A percentile compares a stretch with the other conserved stretches of the same genome.
These are phyloP conservation scores for Ananas comosus DNA, from an alignment of 176 grass and related monocot species.

Conservation along the genomic window DNA sequence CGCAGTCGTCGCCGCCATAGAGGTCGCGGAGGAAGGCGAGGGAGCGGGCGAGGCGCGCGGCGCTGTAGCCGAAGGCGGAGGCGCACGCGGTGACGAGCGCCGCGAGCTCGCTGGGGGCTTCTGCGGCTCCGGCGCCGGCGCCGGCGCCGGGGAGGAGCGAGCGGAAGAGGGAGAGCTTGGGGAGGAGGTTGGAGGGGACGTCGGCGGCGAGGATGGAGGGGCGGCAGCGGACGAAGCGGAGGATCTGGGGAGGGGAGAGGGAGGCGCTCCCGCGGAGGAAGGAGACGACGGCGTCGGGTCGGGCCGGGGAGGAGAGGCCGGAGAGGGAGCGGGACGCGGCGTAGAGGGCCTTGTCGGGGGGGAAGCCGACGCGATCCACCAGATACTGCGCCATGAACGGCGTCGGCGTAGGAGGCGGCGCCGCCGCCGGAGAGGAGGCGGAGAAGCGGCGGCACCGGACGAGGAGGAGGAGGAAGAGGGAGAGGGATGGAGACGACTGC, in stretches of 20 bases:
- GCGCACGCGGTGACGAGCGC: neutral
- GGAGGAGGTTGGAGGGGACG: slow-evolving; percentile 3
- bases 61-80: neutral
- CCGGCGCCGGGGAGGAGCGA: neutral
- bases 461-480: too few species aligned
- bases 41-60: neutral
- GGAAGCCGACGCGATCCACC: too few species aligned
- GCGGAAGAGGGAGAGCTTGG: slow-evolving; percentile 2
- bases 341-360: too few species aligned
- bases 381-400: too few species aligned
- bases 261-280: neutral
- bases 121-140: too few species aligned
- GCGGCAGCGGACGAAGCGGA: slow-evolving; percentile 1
- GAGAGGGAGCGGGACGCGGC: neutral
- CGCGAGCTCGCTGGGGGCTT: neutral
- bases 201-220: neutral
- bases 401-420: too few species aligned
- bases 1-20: neutral
- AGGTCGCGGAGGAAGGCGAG: too few species aligned
- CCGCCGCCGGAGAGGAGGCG: too few species aligned
- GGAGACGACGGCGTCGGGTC: slow-evolving; percentile 2
- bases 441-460: too few species aligned
- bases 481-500: too few species aligned
- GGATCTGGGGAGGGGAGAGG: slow-evolving; percentile 1
- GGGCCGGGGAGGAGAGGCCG: neutral